Evolutionary conservation across 2,329 filamentous ascomycete species (phyloP).

Genomic region (Boeremia lycopersici): DNA sequence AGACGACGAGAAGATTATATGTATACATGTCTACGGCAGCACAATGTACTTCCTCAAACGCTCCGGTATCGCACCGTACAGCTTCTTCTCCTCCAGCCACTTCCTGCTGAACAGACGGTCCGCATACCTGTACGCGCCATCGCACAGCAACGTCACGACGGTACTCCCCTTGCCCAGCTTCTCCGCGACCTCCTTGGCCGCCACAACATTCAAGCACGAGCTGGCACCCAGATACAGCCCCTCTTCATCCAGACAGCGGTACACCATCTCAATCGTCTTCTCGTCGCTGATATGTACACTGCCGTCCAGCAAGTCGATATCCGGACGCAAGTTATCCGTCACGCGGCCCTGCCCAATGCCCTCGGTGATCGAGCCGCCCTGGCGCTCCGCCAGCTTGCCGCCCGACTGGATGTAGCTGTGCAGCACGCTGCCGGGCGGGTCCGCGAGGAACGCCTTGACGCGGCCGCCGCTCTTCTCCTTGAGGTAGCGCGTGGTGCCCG

Average conservation of each 20-base stretch:
- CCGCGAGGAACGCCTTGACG: slow-evolving; percentile 88
- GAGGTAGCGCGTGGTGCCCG: slow-evolving; percentile 84
- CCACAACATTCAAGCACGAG: slow-evolving; percentile 92
- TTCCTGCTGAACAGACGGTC: slow-evolving; percentile 89
- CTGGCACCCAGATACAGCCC: slow-evolving; percentile 94
- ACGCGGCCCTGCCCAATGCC: slow-evolving; percentile 96
- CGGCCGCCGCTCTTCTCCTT: slow-evolving; percentile 79
- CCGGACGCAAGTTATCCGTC: slow-evolving; percentile 90
- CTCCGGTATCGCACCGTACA: slow-evolving; percentile 80
- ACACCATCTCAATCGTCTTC: slow-evolving; percentile 97
- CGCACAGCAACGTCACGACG: slow-evolving; percentile 91
- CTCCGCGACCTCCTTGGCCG: slow-evolving; percentile 91
- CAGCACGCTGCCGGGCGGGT: slow-evolving; percentile 91
- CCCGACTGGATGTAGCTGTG: slow-evolving; percentile 90
- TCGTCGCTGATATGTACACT: slow-evolving; percentile 86
- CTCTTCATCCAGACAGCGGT: slow-evolving; percentile 93
- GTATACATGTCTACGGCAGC: slow-evolving; percentile 62
- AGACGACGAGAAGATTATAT: neutral
- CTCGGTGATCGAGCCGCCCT: slow-evolving; percentile 91
- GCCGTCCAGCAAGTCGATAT: slow-evolving; percentile 83
- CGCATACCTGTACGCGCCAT: slow-evolving; percentile 97
- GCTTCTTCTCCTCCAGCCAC: slow-evolving; percentile 86
- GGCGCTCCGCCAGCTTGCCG: slow-evolving; percentile 79
- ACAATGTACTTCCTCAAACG: slow-evolving; percentile 94
- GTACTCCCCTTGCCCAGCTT: slow-evolving; percentile 87